Evolutionary conservation across 2,329 filamentous ascomycete genomes (phyloP), one percentile per base, ranked within the genome.

Genomic region (Anthostomella pinea): DNA sequence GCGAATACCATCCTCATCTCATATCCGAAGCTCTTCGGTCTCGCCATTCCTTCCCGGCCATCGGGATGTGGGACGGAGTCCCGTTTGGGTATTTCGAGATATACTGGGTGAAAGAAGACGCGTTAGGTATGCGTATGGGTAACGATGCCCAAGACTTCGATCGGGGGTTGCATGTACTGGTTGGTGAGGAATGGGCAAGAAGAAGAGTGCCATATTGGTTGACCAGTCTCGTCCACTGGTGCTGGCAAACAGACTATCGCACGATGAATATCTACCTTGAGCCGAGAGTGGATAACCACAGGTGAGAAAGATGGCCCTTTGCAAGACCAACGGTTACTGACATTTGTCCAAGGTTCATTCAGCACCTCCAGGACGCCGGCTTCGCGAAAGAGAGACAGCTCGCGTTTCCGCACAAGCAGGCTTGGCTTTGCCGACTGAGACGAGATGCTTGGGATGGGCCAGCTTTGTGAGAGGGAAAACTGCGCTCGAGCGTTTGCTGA

Each of bases 11-110:
- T 64, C 37, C 80, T 63, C 39, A 75, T 2, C 94, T 95, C 43
- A 69, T 98, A 3, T 67, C 73, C 14, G 69, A 67, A 3, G 81
- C 75, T 0, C 66, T 97, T 8, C 72, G 72, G 9, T 81, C 74
- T 14, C 72, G 73, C 13, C 85, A 96, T 62, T 88, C 83, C 7
- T 95, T 97, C 62, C 93, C 93, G 0, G 88, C 83, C 1, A 91
- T 97, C 43, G 93, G 87, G 1, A 83, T 89, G 58, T 98, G 91
- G 87, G 88, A 97, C 52, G 90, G 88, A 8, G 84, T 91, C 42
- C 91, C 91, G 0, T 98, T 97, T 65, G 93, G 89, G 0, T 98
- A 94, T 60, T 96, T 98, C 58, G 93, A 98, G 67, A 76, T 98
- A 21, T 98, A 98, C 66, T 98, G 93, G 91, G 88, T 93, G 3